A percentile compares a stretch with the other conserved stretches of the same genome.
phyloP scores from a whole-genome alignment of 495 filamentous ascomycete genomes.

The Cladorrhinum samala region DNA sequence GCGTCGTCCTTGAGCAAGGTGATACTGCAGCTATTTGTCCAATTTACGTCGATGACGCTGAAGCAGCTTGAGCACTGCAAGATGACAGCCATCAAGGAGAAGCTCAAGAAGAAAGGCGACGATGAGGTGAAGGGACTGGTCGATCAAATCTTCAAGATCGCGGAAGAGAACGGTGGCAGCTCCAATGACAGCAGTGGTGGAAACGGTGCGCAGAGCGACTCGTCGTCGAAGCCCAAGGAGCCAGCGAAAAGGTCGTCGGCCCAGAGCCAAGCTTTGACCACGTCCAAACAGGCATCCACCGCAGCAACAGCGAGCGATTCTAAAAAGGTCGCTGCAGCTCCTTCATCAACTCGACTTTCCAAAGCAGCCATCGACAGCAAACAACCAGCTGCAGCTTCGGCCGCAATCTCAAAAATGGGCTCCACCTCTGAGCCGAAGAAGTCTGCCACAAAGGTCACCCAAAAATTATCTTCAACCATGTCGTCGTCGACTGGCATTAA shows the following conservation, averaged over 20 bases:
- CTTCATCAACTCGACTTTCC: constrained; percentile 6
- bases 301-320: constrained; percentile 3
- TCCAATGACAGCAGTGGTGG: neutral
- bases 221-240: constrained; percentile 19
- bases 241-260: constrained; percentile 3
- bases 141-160: constrained; percentile 34
- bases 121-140: constrained; percentile 49
- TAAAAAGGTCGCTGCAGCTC: constrained; percentile 4
- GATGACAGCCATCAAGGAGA: constrained; percentile 55
- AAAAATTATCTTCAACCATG: neutral
- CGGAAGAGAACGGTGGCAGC: constrained; percentile 20
- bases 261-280: constrained; percentile 1
- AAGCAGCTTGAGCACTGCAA: constrained; percentile 61
- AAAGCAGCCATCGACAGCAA: constrained; percentile 3
- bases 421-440: constrained; percentile 7
- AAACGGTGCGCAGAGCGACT: neutral
- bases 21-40: constrained; percentile 59
- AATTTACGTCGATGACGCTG: constrained; percentile 55
- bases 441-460: constrained; percentile 1
- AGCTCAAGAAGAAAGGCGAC: constrained; percentile 62
- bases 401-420: constrained; percentile 2
- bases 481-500: constrained; percentile 12
- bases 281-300: constrained; percentile 5
- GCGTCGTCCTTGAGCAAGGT: constrained; percentile 56
- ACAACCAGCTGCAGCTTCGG: constrained; percentile 3